phyloP scores from a whole-genome alignment of 176 grass and related monocot species.

The Eragrostis curvula region DNA sequence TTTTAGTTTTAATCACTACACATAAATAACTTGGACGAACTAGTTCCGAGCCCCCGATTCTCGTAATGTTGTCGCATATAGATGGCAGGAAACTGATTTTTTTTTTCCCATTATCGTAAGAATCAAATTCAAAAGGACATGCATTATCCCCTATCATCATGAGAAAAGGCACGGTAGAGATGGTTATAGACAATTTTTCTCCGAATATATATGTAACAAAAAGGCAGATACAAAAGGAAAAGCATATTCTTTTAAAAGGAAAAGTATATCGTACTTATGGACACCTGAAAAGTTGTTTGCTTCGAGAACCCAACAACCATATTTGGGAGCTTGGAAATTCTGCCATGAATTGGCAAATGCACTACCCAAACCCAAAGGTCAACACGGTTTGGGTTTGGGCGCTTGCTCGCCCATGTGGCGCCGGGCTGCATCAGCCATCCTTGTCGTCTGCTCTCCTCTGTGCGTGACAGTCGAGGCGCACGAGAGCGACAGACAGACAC shows the following conservation, averaged over 20 bases:
- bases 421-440: background rate
- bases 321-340: background rate
- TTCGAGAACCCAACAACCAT: no score
- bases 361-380: background rate
- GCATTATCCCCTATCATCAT: no score
- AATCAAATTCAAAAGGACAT: no score
- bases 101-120: no score
- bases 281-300: no score
- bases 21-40: background rate
- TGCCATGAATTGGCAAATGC: background rate
- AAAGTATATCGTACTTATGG: no score
- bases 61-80: background rate
- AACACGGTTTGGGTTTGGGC: slow-evolving; percentile 19
- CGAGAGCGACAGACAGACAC: background rate
- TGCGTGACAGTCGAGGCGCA: background rate
- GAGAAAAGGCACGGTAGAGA: background rate
- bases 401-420: background rate
- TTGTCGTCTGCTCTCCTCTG: background rate
- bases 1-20: background rate
- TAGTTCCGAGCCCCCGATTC: background rate
- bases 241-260: background rate
- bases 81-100: no score
- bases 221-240: background rate
- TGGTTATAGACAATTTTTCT: no score
- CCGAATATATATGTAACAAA: no score